These are phyloP conservation scores for Lotmaria passim DNA, from an alignment of 208 protist genomes.

Conservation along the genomic window DNA sequence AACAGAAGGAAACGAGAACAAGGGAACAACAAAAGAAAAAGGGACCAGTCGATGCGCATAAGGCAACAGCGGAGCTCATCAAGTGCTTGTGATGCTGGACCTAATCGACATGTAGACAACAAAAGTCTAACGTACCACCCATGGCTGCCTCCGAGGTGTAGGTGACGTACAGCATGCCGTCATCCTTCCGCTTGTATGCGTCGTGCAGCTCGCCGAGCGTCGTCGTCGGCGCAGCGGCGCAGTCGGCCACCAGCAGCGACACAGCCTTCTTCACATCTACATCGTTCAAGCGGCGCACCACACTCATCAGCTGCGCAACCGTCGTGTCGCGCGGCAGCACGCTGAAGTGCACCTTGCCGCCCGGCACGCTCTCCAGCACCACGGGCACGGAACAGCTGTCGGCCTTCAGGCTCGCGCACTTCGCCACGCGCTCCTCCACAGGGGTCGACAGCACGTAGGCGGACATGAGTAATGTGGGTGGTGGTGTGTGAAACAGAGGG, in stretches of 20 bases:
- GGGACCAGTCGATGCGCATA: no score
- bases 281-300: conserved; percentile 27
- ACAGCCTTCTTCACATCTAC: conserved; percentile 29
- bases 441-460: no score
- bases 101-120: no score
- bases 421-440: no score
- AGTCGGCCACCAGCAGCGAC: conserved; percentile 30
- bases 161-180: conserved; percentile 46
- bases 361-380: conserved; percentile 24
- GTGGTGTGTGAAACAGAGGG: no score
- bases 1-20: no score
- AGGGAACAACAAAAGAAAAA: no score
- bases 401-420: no score
- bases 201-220: conserved; percentile 40
- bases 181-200: conserved; percentile 34
- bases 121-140: not conserved
- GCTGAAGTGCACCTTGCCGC: conserved; percentile 41
- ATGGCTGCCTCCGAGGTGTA: conserved; percentile 30
- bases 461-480: no score
- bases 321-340: conserved; percentile 34
- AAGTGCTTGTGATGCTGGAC: no score
- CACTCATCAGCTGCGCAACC: conserved; percentile 28
- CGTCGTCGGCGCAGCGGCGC: conserved; percentile 28
- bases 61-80: no score
- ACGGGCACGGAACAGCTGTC: conserved; percentile 13